phyloP scores from a whole-genome alignment of 768 basidiomycete species.

The Strobilomyces echinocephalus region DNA sequence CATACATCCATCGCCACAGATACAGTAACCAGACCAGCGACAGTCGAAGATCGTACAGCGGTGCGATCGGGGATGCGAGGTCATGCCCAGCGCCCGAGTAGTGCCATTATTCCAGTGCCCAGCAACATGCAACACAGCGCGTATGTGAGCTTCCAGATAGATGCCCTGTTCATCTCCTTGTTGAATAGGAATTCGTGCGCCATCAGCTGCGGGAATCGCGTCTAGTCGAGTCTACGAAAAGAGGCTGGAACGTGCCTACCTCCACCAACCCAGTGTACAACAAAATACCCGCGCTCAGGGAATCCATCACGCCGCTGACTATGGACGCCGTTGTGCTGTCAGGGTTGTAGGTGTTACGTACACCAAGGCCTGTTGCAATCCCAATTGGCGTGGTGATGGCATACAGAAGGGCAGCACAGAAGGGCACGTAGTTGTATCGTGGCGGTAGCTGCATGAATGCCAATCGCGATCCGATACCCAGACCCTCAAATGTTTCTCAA shows the following conservation, averaged over 20 bases:
- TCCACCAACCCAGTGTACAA: conserved; percentile 86
- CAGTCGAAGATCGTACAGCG: too few species aligned
- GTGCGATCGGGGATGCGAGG: too few species aligned
- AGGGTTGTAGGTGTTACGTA: conserved; percentile 78
- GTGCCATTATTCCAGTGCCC: conserved; percentile 85
- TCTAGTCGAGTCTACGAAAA: not conserved
- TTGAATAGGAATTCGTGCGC: conserved; percentile 95
- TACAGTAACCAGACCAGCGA: too few species aligned
- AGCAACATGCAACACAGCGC: conserved; percentile 73
- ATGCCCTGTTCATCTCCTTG: conserved; percentile 74
- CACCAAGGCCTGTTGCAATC: conserved; percentile 78
- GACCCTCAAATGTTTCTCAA: conserved; percentile 87
- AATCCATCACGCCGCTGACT: conserved; percentile 81
- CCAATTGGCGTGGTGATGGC: conserved; percentile 83
- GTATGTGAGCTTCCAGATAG: conserved; percentile 61
- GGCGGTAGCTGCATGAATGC: conserved; percentile 65
- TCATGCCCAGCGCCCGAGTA: conserved; percentile 90
- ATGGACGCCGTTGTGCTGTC: conserved; percentile 69
- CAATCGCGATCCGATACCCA: conserved; percentile 87
- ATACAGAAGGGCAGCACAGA: conserved; percentile 58
- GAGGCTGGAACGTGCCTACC: conserved; percentile 32
- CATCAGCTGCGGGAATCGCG: conserved; percentile 51
- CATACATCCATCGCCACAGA: too few species aligned
- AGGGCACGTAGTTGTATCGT: conserved; percentile 52
- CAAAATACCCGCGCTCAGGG: conserved; percentile 82